Base-by-base conservation (phyloP, 179 eudicot species). In the Heliamphora pulchella region DNA sequence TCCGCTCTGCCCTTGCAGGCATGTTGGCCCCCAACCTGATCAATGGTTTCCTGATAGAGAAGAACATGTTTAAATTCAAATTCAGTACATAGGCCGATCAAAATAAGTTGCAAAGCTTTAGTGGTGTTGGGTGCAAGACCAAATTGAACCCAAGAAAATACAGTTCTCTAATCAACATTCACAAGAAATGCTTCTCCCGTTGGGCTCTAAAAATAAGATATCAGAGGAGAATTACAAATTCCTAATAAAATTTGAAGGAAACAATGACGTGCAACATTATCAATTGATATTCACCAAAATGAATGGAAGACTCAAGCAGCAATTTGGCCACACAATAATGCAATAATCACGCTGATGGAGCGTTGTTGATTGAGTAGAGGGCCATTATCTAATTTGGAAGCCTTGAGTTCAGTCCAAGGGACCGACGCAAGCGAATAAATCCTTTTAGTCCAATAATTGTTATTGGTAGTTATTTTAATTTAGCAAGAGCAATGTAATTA, bases 11-110 rank as follows among this genome's bases (percentile, higher is more conserved):
- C 79, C 90, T 92, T 18, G 94, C 98, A 14, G 98, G 98, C 98
- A 93, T 95, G 88, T 93, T 92, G 22, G 97, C 94, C 43, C 98
- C 98, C 69, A 95, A 88, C 57, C 94, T 86, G 75, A 95, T 91
- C 86, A 91, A 86, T 1, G 95, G 93, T 82, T 91, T 95, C 90
- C 98, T 93, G 90, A 65, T 81, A 57, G 62, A 22, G 41, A 39
- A 8, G 22, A 67, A 70, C 0, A 13, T 50, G 14, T 15, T 58
- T 15, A 76, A 76, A 76, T 41, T 18, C 8, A 55, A 79, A 57
- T 39, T 79, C 76, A 55, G n/a, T 20, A 70, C n/a, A 41, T 15
- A 31, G 50, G 74, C 80, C 47, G 18, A 15, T 76, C 57, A 46
- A 51, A 51, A 31, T 15, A 70, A 17, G 7, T 1, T 44, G 15